phyloP scores from a whole-genome alignment of 1,284 basidiomycete species.

The Ceratobasidium papillatum region DNA sequence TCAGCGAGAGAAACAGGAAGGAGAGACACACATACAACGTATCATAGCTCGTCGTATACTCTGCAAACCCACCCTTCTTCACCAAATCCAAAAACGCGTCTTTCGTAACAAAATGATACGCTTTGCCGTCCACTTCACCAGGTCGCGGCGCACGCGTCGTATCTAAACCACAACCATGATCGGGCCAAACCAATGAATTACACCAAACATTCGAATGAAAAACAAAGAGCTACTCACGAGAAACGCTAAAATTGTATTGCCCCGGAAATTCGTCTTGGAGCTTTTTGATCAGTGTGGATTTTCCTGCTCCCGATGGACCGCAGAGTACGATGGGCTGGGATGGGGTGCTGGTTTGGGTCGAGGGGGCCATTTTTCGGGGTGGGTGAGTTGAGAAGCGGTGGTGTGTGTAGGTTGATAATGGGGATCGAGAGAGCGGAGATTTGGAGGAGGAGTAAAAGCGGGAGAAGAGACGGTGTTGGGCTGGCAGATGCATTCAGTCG shows the following conservation, averaged over 20 bases:
- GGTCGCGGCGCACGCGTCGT: conserved; percentile 89
- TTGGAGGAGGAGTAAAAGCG: neutral
- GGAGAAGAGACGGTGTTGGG: conserved; percentile 1
- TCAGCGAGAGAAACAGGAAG: neutral
- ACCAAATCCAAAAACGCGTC: conserved; percentile 61
- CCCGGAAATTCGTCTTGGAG: conserved; percentile 86
- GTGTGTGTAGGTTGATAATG: neutral
- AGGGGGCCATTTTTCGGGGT: conserved; percentile 15
- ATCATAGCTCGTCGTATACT: conserved; percentile 82
- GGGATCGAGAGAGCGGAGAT: neutral
- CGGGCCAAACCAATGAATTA: conserved; percentile 21
- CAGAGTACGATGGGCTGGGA: conserved; percentile 75
- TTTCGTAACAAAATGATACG: conserved; percentile 64
- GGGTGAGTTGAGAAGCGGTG: neutral
- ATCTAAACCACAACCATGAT: conserved; percentile 62
- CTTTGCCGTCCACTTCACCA: conserved; percentile 80
- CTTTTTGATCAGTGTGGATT: conserved; percentile 87
- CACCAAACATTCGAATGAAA: neutral
- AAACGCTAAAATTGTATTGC: conserved; percentile 93
- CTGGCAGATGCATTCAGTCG: neutral
- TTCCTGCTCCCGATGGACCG: conserved; percentile 92
- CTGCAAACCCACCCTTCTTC: conserved; percentile 62
- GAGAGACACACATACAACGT: conserved; percentile 66
- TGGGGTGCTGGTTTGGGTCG: neutral
- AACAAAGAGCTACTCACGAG: conserved; percentile 75